Conservation (phyloP, 768 basidiomycete genomes). For the Leccinum uliginosum region DNA sequence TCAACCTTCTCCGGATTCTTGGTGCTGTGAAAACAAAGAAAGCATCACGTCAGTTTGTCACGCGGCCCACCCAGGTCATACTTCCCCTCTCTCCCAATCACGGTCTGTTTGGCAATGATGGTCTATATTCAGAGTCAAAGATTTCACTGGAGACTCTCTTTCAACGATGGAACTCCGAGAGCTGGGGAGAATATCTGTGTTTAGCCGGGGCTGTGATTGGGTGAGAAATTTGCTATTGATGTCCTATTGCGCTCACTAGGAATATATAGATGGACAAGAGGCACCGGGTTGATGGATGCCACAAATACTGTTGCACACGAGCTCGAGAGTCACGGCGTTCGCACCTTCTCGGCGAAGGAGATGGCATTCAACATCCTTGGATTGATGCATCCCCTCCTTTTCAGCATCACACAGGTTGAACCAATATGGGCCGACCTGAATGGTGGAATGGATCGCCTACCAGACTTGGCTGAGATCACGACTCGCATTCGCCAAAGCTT, state of each 20-base stretch:
- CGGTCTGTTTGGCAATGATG: conserved; percentile 96
- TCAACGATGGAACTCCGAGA: conserved; percentile 96
- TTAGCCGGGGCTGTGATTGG: conserved; percentile 98
- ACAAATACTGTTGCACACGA: conserved; percentile 94
- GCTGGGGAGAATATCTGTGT: conserved; percentile 99
- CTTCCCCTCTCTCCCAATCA: conserved; percentile 98
- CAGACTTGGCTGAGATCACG: conserved; percentile 91
- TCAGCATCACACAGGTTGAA: conserved; percentile 99
- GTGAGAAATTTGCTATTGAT: conserved; percentile 40
- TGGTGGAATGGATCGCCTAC: conserved; percentile 96
- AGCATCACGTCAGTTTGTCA: conserved; percentile 93
- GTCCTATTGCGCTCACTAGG: conserved; percentile 10
- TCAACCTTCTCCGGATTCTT: conserved; percentile 91
- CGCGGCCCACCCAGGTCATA: conserved; percentile 97
- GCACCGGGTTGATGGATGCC: conserved; percentile 94
- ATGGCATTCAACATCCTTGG: conserved; percentile 99
- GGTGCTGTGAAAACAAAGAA: conserved; percentile 99
- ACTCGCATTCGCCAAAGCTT: conserved; percentile 78
- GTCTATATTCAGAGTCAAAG: conserved; percentile 97
- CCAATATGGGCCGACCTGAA: conserved; percentile 99
- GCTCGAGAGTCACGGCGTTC: conserved; percentile 86
- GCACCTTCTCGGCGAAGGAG: conserved; percentile 99
- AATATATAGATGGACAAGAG: conserved; percentile 82
- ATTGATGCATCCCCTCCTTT: conserved; percentile 97
- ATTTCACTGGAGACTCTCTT: conserved; percentile 97